Evolutionary conservation across 257 asterid species (phyloP).

Genomic region (Scutellaria galericulata): DNA sequence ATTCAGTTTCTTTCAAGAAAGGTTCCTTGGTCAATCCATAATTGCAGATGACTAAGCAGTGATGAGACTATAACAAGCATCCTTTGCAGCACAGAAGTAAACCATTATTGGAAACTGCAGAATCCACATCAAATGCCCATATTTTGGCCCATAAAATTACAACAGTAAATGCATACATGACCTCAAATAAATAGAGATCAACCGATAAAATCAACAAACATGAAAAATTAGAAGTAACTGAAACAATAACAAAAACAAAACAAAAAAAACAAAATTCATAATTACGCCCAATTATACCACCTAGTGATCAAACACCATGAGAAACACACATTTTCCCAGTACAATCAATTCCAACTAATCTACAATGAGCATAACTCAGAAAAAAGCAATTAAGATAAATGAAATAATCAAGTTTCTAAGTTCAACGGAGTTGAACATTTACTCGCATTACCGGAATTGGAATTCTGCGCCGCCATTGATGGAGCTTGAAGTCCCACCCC

Average conservation of each 20-base stretch:
- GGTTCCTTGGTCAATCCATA: background rate
- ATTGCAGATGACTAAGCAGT: background rate
- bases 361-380: background rate
- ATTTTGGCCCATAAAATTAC: no score
- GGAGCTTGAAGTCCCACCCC: slow-evolving; percentile 19
- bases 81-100: slow-evolving; percentile 13
- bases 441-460: slow-evolving; percentile 38
- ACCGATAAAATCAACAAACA: background rate
- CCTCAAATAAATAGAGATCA: background rate
- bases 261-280: background rate
- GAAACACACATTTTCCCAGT: background rate
- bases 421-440: slow-evolving; percentile 9
- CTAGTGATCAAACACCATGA: background rate
- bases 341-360: slow-evolving; percentile 8
- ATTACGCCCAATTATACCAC: background rate
- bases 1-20: background rate
- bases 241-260: background rate
- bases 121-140: no score
- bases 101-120: background rate
- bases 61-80: background rate
- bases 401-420: background rate
- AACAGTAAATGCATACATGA: background rate
- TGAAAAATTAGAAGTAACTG: no score
- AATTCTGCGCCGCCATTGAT: slow-evolving; percentile 35
- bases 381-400: background rate